phyloP scores from a whole-genome alignment of 2,329 filamentous ascomycete genomes.

The Phoma herbarum region DNA sequence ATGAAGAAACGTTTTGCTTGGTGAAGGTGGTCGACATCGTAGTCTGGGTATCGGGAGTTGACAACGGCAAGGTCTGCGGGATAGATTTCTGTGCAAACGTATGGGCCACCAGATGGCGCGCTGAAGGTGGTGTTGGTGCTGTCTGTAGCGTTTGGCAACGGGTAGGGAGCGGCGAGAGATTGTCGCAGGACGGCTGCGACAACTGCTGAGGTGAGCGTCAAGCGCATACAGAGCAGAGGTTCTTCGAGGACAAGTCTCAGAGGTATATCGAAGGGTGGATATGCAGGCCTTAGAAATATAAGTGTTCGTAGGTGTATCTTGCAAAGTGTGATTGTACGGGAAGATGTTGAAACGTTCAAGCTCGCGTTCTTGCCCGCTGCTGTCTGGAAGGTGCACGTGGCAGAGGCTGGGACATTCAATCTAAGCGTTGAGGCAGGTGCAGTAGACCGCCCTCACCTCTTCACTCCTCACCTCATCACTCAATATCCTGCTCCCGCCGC shows the following conservation, averaged over 20 bases:
- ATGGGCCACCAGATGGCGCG: slow-evolving; percentile 7
- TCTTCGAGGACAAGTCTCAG: not conserved
- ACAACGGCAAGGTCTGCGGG: slow-evolving; percentile 35
- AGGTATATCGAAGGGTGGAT: not conserved
- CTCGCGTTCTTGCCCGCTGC: not conserved
- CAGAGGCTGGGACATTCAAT: not conserved
- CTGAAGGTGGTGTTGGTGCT: slow-evolving; percentile 12
- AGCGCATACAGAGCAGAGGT: slow-evolving; percentile 1
- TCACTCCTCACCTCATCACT: too few species aligned
- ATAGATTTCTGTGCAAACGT: slow-evolving; percentile 34
- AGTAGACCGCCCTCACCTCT: not conserved
- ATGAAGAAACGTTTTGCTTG: slow-evolving; percentile 37
- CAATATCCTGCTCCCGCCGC: too few species aligned
- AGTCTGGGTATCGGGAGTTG: slow-evolving; percentile 41
- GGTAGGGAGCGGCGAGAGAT: slow-evolving; percentile 23
- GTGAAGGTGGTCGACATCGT: slow-evolving; percentile 30
- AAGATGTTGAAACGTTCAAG: not conserved
- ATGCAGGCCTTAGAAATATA: not conserved
- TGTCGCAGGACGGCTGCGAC: slow-evolving; percentile 18
- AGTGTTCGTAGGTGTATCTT: not conserved
- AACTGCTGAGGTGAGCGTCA: slow-evolving; percentile 1
- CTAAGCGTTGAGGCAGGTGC: not conserved
- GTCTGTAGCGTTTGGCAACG: slow-evolving; percentile 22
- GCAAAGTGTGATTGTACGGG: not conserved
- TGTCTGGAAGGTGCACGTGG: not conserved